Evolutionary conservation across 176 grass and related monocot species (phyloP).

Genomic region (Alopecurus myosuroides): DNA sequence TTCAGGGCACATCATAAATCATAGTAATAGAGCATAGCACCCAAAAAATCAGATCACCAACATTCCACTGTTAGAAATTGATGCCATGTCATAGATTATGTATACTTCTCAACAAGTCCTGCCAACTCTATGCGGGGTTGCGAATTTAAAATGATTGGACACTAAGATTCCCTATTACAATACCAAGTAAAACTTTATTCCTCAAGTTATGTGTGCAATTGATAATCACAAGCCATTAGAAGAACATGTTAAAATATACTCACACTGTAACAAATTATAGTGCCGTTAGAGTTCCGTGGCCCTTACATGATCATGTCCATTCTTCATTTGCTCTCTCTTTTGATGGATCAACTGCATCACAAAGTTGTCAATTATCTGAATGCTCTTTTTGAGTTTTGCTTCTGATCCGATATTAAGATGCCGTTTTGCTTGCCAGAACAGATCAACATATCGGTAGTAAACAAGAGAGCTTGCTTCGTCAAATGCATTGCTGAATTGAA

Average conservation of each 20-base stretch:
- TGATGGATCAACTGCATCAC: constrained; percentile 52
- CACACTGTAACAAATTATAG: not conserved
- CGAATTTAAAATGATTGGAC: not conserved
- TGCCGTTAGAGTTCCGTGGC: not conserved
- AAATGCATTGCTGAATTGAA: constrained; percentile 41
- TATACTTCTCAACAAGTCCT: not conserved
- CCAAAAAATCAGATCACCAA: not conserved
- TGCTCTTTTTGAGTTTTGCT: constrained; percentile 42
- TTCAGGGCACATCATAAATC: not conserved
- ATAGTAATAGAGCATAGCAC: not conserved
- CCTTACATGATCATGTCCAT: constrained; percentile 35
- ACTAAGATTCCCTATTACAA: not conserved
- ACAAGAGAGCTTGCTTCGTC: constrained; percentile 52
- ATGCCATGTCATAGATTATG: not conserved
- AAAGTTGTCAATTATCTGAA: constrained; percentile 56
- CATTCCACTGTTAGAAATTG: not conserved
- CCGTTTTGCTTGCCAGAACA: constrained; percentile 58
- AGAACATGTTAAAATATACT: not conserved
- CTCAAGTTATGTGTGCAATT: not conserved
- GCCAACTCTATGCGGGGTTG: not conserved
- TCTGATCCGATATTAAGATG: constrained; percentile 64
- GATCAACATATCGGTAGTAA: constrained; percentile 42
- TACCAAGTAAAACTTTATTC: not conserved
- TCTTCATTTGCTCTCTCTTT: constrained; percentile 42
- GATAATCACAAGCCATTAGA: not conserved